A percentile compares a stretch with the other conserved stretches of the same genome.
Evolutionary conservation across 306 rosid species (phyloP).

Genomic region (Cyclanthera cordifolia): DNA sequence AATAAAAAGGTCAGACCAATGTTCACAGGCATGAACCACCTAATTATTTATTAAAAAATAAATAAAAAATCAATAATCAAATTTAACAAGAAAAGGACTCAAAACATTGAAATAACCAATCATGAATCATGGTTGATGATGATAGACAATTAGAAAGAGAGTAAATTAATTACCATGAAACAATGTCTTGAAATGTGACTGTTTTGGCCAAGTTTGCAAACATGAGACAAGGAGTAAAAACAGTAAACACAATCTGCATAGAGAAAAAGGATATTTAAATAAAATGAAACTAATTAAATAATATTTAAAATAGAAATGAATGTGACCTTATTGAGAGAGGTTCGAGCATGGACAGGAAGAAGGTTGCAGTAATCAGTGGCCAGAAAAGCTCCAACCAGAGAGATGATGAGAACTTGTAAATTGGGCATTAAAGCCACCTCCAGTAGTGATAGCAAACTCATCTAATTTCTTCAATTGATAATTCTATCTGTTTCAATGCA

Average conservation of each 20-base stretch:
- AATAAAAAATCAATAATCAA: too few species aligned
- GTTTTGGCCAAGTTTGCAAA: constrained; percentile 61
- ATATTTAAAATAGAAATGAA: too few species aligned
- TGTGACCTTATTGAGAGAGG: constrained; percentile 44
- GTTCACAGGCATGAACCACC: constrained; percentile 96
- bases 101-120: too few species aligned
- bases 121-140: too few species aligned
- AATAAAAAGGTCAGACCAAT: constrained; percentile 59
- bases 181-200: constrained; percentile 64
- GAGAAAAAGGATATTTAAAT: too few species aligned
- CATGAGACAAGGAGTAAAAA: constrained; percentile 78
- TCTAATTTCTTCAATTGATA: constrained; percentile 5
- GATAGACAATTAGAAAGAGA: too few species aligned
- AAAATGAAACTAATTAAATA: too few species aligned
- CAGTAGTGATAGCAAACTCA: constrained; percentile 53
- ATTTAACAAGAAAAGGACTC: too few species aligned
- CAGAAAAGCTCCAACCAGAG: constrained; percentile 65
- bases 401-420: constrained; percentile 57
- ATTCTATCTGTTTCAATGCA: not conserved
- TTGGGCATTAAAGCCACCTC: constrained; percentile 68
- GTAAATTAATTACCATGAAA: constrained; percentile 50
- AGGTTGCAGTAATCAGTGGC: constrained; percentile 44
- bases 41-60: not conserved
- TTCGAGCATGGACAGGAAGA: constrained; percentile 43
- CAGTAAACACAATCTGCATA: constrained; percentile 61